These are phyloP conservation scores for Adansonia madagascariensis DNA, from an alignment of 441 rosid species.

Conservation along the genomic window DNA sequence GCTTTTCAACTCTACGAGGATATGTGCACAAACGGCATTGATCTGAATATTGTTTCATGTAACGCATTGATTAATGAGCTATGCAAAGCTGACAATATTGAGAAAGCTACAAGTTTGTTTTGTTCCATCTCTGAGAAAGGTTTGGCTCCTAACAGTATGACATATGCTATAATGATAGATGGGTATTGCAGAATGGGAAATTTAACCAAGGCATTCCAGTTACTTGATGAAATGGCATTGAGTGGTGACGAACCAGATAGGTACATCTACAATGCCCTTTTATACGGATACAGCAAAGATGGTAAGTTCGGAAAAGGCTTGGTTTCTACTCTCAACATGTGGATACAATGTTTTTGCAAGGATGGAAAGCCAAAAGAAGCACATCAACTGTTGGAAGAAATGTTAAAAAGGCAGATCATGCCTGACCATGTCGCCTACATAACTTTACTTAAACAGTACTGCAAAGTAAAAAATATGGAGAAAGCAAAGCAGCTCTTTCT, in stretches of 20 bases:
- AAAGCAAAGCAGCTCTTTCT: background rate
- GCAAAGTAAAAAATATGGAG: background rate
- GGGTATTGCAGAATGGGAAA: background rate
- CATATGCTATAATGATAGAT: background rate
- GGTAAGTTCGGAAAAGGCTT: background rate
- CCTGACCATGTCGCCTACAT: background rate
- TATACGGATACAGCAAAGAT: background rate
- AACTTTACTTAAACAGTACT: background rate
- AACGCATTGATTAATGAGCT: background rate
- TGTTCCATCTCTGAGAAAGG: conserved; percentile 1
- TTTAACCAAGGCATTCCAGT: background rate
- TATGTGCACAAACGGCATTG: background rate
- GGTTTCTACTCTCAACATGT: background rate
- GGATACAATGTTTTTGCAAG: background rate
- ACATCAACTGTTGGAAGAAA: background rate
- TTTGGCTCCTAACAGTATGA: conserved; percentile 4
- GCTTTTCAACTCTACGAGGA: conserved; percentile 6
- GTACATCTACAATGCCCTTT: background rate
- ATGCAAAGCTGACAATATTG: background rate
- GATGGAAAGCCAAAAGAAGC: background rate
- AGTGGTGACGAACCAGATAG: background rate
- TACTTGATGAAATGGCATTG: background rate
- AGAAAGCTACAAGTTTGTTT: background rate
- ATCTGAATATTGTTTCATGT: background rate
- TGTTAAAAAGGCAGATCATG: background rate